Conservation (phyloP, 768 basidiomycete genomes). For the Suillus cothurnatus region DNA sequence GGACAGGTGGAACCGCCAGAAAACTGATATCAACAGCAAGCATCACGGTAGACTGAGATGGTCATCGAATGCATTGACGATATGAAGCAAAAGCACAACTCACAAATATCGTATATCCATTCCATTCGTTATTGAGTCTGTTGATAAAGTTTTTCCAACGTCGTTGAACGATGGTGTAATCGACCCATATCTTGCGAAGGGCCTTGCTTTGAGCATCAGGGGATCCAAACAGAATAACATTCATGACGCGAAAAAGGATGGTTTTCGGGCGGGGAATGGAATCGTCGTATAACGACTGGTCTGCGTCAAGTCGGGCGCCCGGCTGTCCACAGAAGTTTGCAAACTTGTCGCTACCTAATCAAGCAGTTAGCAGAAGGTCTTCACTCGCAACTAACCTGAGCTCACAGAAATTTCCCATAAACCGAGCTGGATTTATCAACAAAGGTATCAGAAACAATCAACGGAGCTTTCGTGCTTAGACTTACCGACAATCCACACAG, state of each 20-base stretch:
- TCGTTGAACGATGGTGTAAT: constrained; percentile 6
- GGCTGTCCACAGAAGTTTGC: constrained; percentile 40
- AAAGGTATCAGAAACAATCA: not conserved
- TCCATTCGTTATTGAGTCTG: constrained; percentile 10
- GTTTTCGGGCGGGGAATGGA: not conserved
- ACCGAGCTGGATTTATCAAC: not conserved
- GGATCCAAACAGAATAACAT: constrained; percentile 7
- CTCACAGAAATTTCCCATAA: constrained; percentile 4
- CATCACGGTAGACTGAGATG: constrained; percentile 14
- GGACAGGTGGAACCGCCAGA: constrained; percentile 1
- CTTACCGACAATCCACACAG: not conserved
- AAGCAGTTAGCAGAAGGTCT: constrained; percentile 14
- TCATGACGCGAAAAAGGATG: not conserved
- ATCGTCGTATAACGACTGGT: constrained; percentile 25
- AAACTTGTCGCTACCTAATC: constrained; percentile 29
- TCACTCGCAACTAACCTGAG: constrained; percentile 14
- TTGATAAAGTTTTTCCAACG: constrained; percentile 12
- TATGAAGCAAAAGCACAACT: not conserved
- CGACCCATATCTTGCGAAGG: constrained; percentile 13
- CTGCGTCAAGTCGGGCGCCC: constrained; percentile 34
- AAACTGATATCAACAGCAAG: constrained; percentile 17
- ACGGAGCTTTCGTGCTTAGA: not conserved
- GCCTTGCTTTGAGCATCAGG: constrained; percentile 4
- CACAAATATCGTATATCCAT: constrained; percentile 12
- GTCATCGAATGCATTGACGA: not conserved